Percentiles rank a stretch among this genome's conserved stretches.
These are phyloP conservation scores for Aspergillus olivimuriae DNA, from an alignment of 495 filamentous ascomycete species.

Conservation along the genomic window DNA sequence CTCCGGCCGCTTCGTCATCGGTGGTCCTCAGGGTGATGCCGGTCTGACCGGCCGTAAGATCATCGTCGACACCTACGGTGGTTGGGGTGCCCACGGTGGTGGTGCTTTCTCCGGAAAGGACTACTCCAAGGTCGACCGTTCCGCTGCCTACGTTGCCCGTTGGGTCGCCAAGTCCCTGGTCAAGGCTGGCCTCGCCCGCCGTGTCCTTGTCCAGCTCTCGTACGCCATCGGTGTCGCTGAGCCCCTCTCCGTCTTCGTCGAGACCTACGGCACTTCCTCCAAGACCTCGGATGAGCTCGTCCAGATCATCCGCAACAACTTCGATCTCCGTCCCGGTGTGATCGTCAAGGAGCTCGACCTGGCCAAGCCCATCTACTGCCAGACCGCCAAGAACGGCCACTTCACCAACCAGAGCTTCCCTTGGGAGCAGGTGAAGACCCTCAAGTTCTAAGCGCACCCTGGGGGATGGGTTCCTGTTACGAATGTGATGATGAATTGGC, in stretches of 20 bases:
- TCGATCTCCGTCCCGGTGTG: constrained; percentile 94
- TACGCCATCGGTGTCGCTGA: constrained; percentile 99
- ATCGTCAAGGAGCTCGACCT: constrained; percentile 98
- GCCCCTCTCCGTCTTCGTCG: constrained; percentile 79
- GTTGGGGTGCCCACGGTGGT: constrained; percentile 99
- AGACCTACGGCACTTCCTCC: constrained; percentile 59
- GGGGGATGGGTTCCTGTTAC: constrained; percentile 28
- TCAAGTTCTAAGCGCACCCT: constrained; percentile 64
- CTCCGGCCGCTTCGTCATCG: constrained; percentile 97
- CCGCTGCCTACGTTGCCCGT: constrained; percentile 91
- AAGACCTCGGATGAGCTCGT: constrained; percentile 87
- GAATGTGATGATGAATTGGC: constrained; percentile 49
- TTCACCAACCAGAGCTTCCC: constrained; percentile 97
- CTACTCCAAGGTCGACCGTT: constrained; percentile 99
- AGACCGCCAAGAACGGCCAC: constrained; percentile 99
- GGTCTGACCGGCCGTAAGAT: constrained; percentile 99
- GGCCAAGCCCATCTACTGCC: constrained; percentile 91
- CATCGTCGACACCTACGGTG: constrained; percentile 99
- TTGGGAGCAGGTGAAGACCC: constrained; percentile 96
- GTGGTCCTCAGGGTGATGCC: constrained; percentile 97
- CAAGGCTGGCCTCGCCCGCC: constrained; percentile 77
- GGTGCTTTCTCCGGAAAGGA: constrained; percentile 99
- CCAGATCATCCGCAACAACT: constrained; percentile 88
- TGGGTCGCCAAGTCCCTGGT: constrained; percentile 99
- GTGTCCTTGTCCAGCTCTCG: constrained; percentile 91